Evolutionary conservation across 768 basidiomycete species (phyloP).

Genomic region (Amylocystis lapponica): DNA sequence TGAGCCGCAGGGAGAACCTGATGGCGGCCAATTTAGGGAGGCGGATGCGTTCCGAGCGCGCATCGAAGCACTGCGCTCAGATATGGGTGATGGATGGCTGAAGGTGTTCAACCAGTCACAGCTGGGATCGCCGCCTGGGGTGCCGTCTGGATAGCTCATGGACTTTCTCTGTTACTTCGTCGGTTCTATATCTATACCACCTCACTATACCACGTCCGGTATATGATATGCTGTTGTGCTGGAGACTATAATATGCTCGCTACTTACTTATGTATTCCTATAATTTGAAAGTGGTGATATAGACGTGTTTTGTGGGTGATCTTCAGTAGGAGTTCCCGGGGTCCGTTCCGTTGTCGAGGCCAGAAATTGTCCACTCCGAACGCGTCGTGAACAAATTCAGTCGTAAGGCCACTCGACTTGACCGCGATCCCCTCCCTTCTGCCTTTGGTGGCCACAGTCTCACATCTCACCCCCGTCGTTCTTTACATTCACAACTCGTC

Average conservation of each 20-base stretch:
- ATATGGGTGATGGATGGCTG: slow-evolving; percentile 89
- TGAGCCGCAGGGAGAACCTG: slow-evolving; percentile 37
- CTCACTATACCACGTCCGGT: neutral
- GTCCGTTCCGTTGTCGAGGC: neutral
- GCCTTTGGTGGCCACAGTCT: slow-evolving; percentile 21
- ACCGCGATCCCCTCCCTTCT: slow-evolving; percentile 13
- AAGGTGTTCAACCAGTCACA: slow-evolving; percentile 75
- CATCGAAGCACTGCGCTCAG: slow-evolving; percentile 77
- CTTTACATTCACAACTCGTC: slow-evolving; percentile 40
- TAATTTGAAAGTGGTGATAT: neutral
- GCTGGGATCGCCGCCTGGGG: slow-evolving; percentile 18
- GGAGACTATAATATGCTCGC: no score
- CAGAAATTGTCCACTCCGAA: neutral
- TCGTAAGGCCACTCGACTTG: no score
- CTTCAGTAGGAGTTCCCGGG: slow-evolving; percentile 1
- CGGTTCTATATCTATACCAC: neutral
- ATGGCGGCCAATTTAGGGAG: slow-evolving; percentile 35
- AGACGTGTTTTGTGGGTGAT: neutral
- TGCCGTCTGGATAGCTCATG: slow-evolving; percentile 3
- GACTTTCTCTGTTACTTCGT: neutral
- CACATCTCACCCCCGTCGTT: slow-evolving; percentile 45
- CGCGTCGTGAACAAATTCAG: neutral
- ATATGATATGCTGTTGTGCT: slow-evolving; percentile 1
- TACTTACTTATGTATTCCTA: neutral
- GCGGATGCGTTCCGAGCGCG: slow-evolving; percentile 70